phyloP scores from a whole-genome alignment of 495 filamentous ascomycete genomes.

The Cairneyella variabilis region DNA sequence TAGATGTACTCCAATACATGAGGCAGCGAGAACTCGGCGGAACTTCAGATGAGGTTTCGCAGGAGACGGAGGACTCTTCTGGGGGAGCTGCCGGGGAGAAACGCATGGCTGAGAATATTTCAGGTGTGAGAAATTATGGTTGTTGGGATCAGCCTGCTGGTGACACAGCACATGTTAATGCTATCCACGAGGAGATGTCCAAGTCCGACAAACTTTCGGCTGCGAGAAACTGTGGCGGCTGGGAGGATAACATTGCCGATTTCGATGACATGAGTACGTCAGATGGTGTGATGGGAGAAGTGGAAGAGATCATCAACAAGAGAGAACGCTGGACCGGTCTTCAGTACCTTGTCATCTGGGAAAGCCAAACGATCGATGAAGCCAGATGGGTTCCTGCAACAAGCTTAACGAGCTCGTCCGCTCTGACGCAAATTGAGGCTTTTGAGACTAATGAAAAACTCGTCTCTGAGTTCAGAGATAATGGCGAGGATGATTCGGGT shows the following conservation, averaged over 20 bases:
- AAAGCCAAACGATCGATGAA: slow-evolving; percentile 39
- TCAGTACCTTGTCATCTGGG: slow-evolving; percentile 49
- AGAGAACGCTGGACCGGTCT: slow-evolving; percentile 37
- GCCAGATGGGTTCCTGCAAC: slow-evolving; percentile 44
- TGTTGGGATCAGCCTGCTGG: slow-evolving; percentile 38
- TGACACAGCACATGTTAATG: too few relatives aligned
- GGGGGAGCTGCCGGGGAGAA: slow-evolving; percentile 13
- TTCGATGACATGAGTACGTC: slow-evolving; percentile 45
- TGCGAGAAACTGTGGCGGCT: slow-evolving; percentile 22
- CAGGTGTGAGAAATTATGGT: slow-evolving; percentile 3
- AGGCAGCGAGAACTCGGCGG: slow-evolving; percentile 45
- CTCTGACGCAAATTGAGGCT: slow-evolving; percentile 28
- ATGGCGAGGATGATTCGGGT: slow-evolving; percentile 28
- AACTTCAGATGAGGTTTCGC: slow-evolving; percentile 32
- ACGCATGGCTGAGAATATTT: neutral
- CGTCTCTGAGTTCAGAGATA: slow-evolving; percentile 22
- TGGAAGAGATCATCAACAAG: slow-evolving; percentile 38
- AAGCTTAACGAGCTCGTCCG: slow-evolving; percentile 29
- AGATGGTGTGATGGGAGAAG: slow-evolving; percentile 25
- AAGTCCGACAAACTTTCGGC: neutral
- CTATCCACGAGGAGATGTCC: too few relatives aligned
- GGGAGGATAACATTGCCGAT: slow-evolving; percentile 39
- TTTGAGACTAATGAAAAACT: slow-evolving; percentile 37
- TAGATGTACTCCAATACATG: slow-evolving; percentile 21
- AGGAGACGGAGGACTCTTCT: slow-evolving; percentile 19